Conservation (phyloP, 345 rosid genomes). For the Aquilaria malaccensis region DNA sequence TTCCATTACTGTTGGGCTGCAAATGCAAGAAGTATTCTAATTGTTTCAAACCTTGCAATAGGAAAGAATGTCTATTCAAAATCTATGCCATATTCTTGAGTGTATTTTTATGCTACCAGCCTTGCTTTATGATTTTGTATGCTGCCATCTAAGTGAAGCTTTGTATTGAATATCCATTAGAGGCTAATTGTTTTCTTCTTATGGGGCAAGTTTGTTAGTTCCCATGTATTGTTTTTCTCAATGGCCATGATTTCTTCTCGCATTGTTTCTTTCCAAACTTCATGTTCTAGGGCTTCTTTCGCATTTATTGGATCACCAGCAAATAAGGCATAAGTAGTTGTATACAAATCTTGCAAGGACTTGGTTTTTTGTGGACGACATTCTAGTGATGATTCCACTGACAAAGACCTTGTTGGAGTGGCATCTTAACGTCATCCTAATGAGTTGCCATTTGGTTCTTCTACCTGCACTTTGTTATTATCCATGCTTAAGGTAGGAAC, state of each 20-base stretch:
- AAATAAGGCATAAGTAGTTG: not conserved
- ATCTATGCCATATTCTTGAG: conserved; percentile 2
- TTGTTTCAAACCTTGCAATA: not conserved
- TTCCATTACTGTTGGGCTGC: conserved; percentile 1
- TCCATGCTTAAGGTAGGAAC: not conserved
- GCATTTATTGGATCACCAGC: not conserved
- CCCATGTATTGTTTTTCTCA: conserved; percentile 8
- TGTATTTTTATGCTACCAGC: conserved; percentile 4
- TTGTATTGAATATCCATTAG: conserved; percentile 15
- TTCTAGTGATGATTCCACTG: not conserved
- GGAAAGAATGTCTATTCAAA: not conserved
- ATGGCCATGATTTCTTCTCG: not conserved
- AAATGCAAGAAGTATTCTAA: not conserved
- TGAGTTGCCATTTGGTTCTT: not conserved
- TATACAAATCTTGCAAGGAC: not conserved
- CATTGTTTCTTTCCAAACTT: conserved; percentile 6
- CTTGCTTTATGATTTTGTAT: conserved; percentile 10
- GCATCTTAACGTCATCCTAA: not conserved
- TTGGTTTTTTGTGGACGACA: not conserved
- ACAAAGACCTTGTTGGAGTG: not conserved
- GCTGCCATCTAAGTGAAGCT: not conserved
- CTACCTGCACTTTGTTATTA: not conserved
- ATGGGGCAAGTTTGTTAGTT: not conserved
- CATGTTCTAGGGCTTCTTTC: not conserved
- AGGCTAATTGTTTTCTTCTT: conserved; percentile 5